A percentile compares a stretch with the other conserved stretches of the same genome.
Evolutionary conservation across 176 grass and related monocot species (phyloP).

Genomic region (Chloris gayana): DNA sequence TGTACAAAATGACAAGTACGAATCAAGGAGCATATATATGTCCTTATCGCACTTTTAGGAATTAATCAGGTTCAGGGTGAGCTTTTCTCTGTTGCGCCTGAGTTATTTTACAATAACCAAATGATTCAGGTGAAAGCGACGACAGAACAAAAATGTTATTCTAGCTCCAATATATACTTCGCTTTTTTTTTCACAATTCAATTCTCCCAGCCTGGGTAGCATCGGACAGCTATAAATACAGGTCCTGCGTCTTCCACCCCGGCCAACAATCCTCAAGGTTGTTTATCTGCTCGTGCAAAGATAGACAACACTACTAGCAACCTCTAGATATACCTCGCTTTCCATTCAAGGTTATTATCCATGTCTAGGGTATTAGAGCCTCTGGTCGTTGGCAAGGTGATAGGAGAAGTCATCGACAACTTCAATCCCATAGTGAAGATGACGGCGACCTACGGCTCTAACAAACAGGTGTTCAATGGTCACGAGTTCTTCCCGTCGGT

Average conservation of each 20-base stretch:
- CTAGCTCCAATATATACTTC: background rate
- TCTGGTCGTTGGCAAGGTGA: conserved; percentile 82
- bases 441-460: conserved; percentile 69
- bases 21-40: conserved; percentile 19
- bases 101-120: conserved; percentile 34
- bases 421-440: conserved; percentile 85
- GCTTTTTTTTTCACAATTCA: background rate
- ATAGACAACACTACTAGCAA: background rate
- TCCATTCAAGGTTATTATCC: conserved; percentile 29
- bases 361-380: conserved; percentile 83
- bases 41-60: conserved; percentile 17
- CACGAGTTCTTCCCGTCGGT: conserved; percentile 89
- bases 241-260: conserved; percentile 16
- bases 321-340: background rate
- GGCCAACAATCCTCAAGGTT: conserved; percentile 21
- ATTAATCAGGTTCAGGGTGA: conserved; percentile 5
- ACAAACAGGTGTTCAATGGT: conserved; percentile 89
- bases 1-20: background rate
- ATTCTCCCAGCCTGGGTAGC: background rate
- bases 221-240: conserved; percentile 66
- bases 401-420: conserved; percentile 91
- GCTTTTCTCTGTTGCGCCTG: conserved; percentile 9
- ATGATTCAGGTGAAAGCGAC: conserved; percentile 25
- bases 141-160: conserved; percentile 23
- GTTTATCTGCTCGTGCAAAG: conserved; percentile 13